Conservation (phyloP, 1,284 basidiomycete species). For the Cronartium ribicola region DNA sequence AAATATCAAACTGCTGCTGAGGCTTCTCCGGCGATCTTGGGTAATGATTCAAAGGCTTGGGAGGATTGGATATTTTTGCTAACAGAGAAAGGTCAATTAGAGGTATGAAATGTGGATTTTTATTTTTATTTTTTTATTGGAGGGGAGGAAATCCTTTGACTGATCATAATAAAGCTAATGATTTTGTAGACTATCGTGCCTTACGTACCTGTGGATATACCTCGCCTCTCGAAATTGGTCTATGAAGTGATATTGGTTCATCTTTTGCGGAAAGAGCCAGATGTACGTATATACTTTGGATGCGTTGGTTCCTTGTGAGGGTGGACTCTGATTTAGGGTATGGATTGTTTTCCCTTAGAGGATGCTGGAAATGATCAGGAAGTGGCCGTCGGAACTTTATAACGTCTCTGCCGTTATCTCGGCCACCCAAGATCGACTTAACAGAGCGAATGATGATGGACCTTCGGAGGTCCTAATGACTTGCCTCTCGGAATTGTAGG, state of each 20-base stretch:
- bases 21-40: slow-evolving; percentile 81
- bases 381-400: slow-evolving; percentile 89
- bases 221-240: slow-evolving; percentile 73
- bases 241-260: slow-evolving; percentile 94
- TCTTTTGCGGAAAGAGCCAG: slow-evolving; percentile 71
- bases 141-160: too few species aligned
- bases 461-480: slow-evolving; percentile 70
- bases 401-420: slow-evolving; percentile 79
- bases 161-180: slow-evolving; percentile 43
- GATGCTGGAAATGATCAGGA: slow-evolving; percentile 70
- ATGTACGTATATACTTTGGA: slow-evolving; percentile 55
- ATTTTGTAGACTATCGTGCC: slow-evolving; percentile 73
- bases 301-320: not conserved
- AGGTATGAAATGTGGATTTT: slow-evolving; percentile 55
- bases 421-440: slow-evolving; percentile 76
- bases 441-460: slow-evolving; percentile 54
- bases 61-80: slow-evolving; percentile 93
- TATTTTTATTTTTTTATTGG: not conserved
- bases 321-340: slow-evolving; percentile 2
- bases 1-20: slow-evolving; percentile 77
- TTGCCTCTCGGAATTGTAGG: slow-evolving; percentile 79
- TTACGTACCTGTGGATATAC: slow-evolving; percentile 74
- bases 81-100: slow-evolving; percentile 73
- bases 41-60: slow-evolving; percentile 74
- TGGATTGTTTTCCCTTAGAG: slow-evolving; percentile 55